Base-by-base conservation (phyloP, 2,329 filamentous ascomycete genomes). In the Aspergillus hortae region DNA sequence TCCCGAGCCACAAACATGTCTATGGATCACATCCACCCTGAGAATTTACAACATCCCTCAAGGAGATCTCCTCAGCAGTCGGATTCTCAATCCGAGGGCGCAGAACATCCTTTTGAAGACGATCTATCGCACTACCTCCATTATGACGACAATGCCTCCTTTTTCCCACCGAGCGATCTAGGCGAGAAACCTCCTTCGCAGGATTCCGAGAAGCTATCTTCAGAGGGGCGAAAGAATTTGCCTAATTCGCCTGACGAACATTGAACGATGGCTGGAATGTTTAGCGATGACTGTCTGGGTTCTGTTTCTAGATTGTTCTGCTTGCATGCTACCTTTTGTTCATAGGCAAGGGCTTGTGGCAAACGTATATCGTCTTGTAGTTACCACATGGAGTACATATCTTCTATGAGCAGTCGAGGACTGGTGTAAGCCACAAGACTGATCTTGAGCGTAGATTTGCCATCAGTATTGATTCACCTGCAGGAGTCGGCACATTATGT, bases 111-210 rank as follows among this genome's bases (percentile, higher is more conserved):
- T 4, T 30, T 42, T 23, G 51, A 63, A 19, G 56, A 60, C 4
- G 56, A 64, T 19, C 19, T 67, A 15, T 61, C 63, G 25, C 66
- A 71, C 57, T 60, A 64, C 53, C 66, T 70, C 15, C 62, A 68
- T 48, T 70, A 65, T 25, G 66, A 70, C 52, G 67, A 71, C 43
- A 69, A 70, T 44, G 64, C 65, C 32, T 58, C 60, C 47, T 71
- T 71, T 51, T 71, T 71, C 41, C 65, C 67, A 23, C 66, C 67
- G 3, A 57, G 42, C 35, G 61, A 61, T 60, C 50, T 67, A 6
- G 64, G 63, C 2, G 58, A 65, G 46, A 55, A 60, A 6, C 47
- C 35, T 12, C 52, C 41, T 19, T 36, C 19, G 4, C 43, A 48
- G 41, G 27, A 21, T 14, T 30, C 33, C 38, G 33, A 15, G 38